A percentile compares a stretch with the other conserved stretches of the same genome.
phyloP scores from a whole-genome alignment of 345 rosid species.

The Brassica carinata region DNA sequence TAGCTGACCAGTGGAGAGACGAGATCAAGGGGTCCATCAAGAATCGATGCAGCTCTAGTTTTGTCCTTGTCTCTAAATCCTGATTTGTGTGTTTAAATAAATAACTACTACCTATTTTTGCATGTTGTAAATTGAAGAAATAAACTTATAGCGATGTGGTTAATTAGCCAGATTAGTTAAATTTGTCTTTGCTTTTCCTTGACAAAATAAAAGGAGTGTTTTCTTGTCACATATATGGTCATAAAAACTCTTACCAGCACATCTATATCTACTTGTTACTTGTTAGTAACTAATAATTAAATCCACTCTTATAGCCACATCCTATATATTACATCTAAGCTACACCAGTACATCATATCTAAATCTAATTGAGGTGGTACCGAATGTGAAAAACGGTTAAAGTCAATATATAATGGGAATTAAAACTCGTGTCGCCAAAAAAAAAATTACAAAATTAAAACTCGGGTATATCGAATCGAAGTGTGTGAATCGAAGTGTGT shows the following conservation, averaged over 20 bases:
- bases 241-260: not conserved
- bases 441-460: too few species aligned
- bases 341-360: too few species aligned
- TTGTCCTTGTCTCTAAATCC: conserved; percentile 40
- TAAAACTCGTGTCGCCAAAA: too few species aligned
- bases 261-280: not conserved
- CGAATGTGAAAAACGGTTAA: not conserved
- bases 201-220: not conserved
- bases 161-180: conserved; percentile 3
- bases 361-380: not conserved
- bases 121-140: conserved; percentile 32
- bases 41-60: conserved; percentile 43
- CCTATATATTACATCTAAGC: not conserved
- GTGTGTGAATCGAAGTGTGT: not conserved
- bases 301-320: too few species aligned
- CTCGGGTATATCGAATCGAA: too few species aligned
- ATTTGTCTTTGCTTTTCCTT: too few species aligned
- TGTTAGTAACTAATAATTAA: not conserved
- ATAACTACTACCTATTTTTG: conserved; percentile 17
- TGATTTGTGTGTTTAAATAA: conserved; percentile 1
- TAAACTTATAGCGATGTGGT: conserved; percentile 29
- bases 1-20: conserved; percentile 60
- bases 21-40: conserved; percentile 31
- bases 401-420: not conserved
- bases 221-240: not conserved